Percentiles rank a stretch among this genome's conserved stretches.
phyloP scores from a whole-genome alignment of 2,329 filamentous ascomycete species.

The Cryphonectria nitschkei region DNA sequence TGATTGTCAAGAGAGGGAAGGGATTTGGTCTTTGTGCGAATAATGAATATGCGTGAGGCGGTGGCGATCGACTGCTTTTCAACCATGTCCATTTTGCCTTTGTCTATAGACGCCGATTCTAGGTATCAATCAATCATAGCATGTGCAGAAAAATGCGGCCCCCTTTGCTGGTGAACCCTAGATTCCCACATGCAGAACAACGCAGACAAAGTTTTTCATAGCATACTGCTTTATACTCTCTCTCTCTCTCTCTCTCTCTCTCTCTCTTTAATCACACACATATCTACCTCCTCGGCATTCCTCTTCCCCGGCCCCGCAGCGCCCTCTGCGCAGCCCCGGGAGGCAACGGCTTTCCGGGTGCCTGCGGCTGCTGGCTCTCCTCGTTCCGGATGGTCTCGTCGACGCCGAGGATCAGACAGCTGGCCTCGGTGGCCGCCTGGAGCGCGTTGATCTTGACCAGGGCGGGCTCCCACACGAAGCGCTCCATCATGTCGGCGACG shows the following conservation, averaged over 20 bases:
- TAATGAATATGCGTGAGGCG: neutral
- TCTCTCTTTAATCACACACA: neutral
- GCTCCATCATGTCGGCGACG: slow-evolving; percentile 90
- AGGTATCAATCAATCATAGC: slow-evolving; percentile 31
- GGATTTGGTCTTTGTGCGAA: neutral
- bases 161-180: neutral
- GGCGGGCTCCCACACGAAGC: slow-evolving; percentile 96
- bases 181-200: no score
- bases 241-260: neutral
- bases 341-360: slow-evolving; percentile 73
- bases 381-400: slow-evolving; percentile 99
- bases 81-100: slow-evolving; percentile 10
- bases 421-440: slow-evolving; percentile 92
- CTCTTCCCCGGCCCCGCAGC: slow-evolving; percentile 78
- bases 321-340: slow-evolving; percentile 88
- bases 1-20: neutral
- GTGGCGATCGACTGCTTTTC: neutral
- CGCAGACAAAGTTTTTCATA: no score
- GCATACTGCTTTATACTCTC: neutral
- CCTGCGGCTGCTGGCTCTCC: slow-evolving; percentile 84
- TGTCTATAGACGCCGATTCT: slow-evolving; percentile 29
- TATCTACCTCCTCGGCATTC: slow-evolving; percentile 80
- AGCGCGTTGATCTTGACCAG: slow-evolving; percentile 97
- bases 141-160: slow-evolving; percentile 21
- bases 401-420: slow-evolving; percentile 91